These are phyloP conservation scores for Psilocybe tampanensis DNA, from an alignment of 768 basidiomycete species.

Conservation along the genomic window DNA sequence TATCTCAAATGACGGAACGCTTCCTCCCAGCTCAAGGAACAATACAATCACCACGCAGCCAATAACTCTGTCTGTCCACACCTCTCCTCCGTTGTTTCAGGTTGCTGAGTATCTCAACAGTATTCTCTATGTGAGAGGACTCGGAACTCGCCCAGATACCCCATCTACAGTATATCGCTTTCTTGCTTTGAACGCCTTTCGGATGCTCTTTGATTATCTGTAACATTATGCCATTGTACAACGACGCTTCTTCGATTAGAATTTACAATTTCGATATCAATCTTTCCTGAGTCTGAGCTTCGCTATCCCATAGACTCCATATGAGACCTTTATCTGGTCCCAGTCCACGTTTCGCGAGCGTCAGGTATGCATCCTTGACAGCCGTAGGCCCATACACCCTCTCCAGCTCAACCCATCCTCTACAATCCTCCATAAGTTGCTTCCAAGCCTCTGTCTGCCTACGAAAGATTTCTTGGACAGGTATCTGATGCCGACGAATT, in stretches of 20 bases:
- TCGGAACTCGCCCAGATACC: too few species aligned
- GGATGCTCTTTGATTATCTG: too few species aligned
- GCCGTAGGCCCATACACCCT: conserved; percentile 46
- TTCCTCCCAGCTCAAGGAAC: too few species aligned
- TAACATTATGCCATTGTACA: background rate
- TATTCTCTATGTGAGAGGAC: too few species aligned
- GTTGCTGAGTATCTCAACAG: too few species aligned
- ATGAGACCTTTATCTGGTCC: conserved; percentile 59
- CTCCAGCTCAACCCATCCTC: conserved; percentile 55
- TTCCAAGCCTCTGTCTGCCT: conserved; percentile 61
- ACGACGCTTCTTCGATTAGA: background rate
- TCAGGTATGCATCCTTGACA: conserved; percentile 52
- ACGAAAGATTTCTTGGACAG: conserved; percentile 45
- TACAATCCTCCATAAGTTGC: conserved; percentile 58
- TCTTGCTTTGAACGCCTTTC: too few species aligned
- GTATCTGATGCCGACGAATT: conserved; percentile 50
- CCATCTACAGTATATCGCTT: too few species aligned
- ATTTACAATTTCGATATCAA: conserved; percentile 7
- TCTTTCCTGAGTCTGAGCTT: background rate
- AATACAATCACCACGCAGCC: too few species aligned
- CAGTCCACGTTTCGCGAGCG: conserved; percentile 45
- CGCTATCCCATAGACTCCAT: conserved; percentile 66
- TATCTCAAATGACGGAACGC: background rate
- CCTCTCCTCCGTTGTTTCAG: too few species aligned
- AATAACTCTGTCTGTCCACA: too few species aligned